These are phyloP conservation scores for Biscogniauxia mediterranea DNA, from an alignment of 2,329 filamentous ascomycete species.

Conservation along the genomic window DNA sequence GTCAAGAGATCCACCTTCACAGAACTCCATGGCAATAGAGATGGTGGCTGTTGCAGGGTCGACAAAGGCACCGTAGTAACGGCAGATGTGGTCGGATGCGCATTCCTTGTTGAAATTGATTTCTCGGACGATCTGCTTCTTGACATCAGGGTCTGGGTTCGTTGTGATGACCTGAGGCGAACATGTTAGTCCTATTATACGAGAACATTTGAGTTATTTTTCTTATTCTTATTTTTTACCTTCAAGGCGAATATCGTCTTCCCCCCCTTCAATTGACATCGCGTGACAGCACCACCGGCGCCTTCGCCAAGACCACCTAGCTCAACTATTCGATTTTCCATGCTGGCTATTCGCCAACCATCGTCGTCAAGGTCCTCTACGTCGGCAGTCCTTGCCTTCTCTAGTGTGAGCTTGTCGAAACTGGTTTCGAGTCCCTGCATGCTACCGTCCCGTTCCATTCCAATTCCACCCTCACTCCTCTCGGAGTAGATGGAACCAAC, in stretches of 20 bases:
- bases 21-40: slow-evolving; percentile 98
- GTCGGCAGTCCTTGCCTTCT: slow-evolving; percentile 80
- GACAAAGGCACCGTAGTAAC: slow-evolving; percentile 95
- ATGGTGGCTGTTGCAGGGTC: slow-evolving; percentile 96
- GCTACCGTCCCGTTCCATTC: slow-evolving; percentile 82
- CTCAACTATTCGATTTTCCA: slow-evolving; percentile 84
- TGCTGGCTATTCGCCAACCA: slow-evolving; percentile 89
- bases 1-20: slow-evolving; percentile 92
- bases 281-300: slow-evolving; percentile 91
- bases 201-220: slow-evolving; percentile 8
- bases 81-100: slow-evolving; percentile 92
- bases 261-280: slow-evolving; percentile 82
- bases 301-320: slow-evolving; percentile 89
- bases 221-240: too few species aligned
- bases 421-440: slow-evolving; percentile 68
- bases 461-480: slow-evolving; percentile 67
- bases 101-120: slow-evolving; percentile 98
- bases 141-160: slow-evolving; percentile 95
- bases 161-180: slow-evolving; percentile 86
- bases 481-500: slow-evolving; percentile 84
- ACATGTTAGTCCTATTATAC: slow-evolving; percentile 10
- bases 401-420: slow-evolving; percentile 77
- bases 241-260: slow-evolving; percentile 96
- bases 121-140: slow-evolving; percentile 96
- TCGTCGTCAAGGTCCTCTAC: slow-evolving; percentile 95